Percentiles rank a stretch among this genome's conserved stretches.
These are phyloP conservation scores for Ogataea sp. DNA, from an alignment of 805 yeast genomes.

Conservation along the genomic window DNA sequence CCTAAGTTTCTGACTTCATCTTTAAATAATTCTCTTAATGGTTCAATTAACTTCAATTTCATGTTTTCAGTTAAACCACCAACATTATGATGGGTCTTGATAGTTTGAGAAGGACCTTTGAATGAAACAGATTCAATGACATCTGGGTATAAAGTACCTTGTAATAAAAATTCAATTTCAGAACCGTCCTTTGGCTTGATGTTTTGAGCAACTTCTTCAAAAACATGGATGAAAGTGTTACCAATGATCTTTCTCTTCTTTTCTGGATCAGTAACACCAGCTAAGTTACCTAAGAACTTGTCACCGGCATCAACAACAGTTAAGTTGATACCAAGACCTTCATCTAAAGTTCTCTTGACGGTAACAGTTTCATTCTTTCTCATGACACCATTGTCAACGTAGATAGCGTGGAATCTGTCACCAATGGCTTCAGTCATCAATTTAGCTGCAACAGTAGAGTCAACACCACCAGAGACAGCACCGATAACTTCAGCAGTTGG, in stretches of 20 bases:
- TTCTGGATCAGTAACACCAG: slow-evolving; percentile 97
- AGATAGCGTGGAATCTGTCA: slow-evolving; percentile 95
- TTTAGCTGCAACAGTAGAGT: slow-evolving; percentile 98
- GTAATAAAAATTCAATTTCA: slow-evolving; percentile 87
- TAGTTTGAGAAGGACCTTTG: slow-evolving; percentile 99
- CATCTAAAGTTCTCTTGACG: slow-evolving; percentile 84
- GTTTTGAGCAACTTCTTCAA: slow-evolving; percentile 90
- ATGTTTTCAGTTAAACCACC: slow-evolving; percentile 97
- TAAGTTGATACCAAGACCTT: slow-evolving; percentile 90
- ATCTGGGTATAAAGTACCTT: slow-evolving; percentile 97
- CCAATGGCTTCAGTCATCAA: slow-evolving; percentile 98
- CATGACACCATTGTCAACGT: slow-evolving; percentile 97
- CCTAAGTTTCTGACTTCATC: slow-evolving; percentile 98
- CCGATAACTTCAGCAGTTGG: slow-evolving; percentile 98
- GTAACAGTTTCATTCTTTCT: slow-evolving; percentile 85
- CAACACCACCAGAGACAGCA: slow-evolving; percentile 99
- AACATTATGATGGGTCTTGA: slow-evolving; percentile 98
- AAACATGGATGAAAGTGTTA: slow-evolving; percentile 93
- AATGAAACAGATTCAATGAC: slow-evolving; percentile 97
- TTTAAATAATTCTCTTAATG: slow-evolving; percentile 95
- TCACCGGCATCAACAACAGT: slow-evolving; percentile 93
- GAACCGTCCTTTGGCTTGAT: slow-evolving; percentile 85
- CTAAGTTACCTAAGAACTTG: slow-evolving; percentile 74
- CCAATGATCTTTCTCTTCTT: slow-evolving; percentile 98
- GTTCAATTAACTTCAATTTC: slow-evolving; percentile 98